Conservation (phyloP, 2,329 filamentous ascomycete species). For the Epichloe sibirici region DNA sequence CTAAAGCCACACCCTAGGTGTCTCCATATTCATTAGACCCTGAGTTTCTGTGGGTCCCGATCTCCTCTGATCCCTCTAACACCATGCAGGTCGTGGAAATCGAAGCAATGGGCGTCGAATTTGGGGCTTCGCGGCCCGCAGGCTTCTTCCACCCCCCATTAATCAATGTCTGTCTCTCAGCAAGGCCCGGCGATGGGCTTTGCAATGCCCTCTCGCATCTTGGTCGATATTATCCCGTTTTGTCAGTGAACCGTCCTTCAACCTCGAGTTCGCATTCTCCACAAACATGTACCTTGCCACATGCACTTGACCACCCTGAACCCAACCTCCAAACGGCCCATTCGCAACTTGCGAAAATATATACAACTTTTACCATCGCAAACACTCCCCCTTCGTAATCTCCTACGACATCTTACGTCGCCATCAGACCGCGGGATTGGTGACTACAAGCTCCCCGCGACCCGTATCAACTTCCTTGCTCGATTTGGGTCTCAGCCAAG, state of each 20-base stretch:
- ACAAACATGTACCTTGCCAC: neutral
- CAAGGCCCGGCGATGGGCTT: neutral
- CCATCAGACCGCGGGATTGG: neutral
- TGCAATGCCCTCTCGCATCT: conserved; percentile 4
- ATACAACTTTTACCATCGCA: neutral
- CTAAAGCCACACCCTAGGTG: neutral
- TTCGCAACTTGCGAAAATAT: neutral
- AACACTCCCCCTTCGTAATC: neutral
- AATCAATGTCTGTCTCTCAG: neutral
- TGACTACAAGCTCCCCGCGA: neutral
- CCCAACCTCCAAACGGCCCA: neutral
- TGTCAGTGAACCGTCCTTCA: neutral
- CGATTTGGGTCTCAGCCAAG: neutral
- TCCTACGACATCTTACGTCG: neutral
- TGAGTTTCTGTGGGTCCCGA: conserved; percentile 15
- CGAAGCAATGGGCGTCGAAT: conserved; percentile 22
- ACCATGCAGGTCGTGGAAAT: conserved; percentile 18
- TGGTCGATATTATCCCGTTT: neutral
- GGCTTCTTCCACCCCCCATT: neutral
- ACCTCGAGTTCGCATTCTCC: neutral
- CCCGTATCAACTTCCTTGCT: neutral
- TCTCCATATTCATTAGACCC: conserved; percentile 8
- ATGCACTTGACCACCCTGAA: neutral
- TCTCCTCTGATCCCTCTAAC: conserved; percentile 17
- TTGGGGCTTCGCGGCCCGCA: conserved; percentile 10